Evolutionary conservation across 345 rosid species (phyloP).

Genomic region (Erodium maritimum): DNA sequence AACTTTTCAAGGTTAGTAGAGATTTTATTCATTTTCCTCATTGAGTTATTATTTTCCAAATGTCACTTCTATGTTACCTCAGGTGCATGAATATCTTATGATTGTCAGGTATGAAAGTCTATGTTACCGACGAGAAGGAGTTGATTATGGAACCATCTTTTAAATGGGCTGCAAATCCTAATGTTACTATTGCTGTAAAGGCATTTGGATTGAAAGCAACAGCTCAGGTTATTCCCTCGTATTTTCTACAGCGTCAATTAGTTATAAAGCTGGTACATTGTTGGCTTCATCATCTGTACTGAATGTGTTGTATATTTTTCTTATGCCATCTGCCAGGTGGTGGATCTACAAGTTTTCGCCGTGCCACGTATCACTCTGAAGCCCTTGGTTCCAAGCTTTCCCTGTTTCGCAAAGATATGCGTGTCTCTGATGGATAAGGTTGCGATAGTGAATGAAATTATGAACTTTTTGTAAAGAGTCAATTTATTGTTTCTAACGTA

Average conservation of each 20-base stretch:
- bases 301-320: not conserved
- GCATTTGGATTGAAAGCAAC: constrained; percentile 93
- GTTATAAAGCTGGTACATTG: not conserved
- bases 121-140: constrained; percentile 90
- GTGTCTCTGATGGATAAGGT: constrained; percentile 98
- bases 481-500: no score
- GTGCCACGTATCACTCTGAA: constrained; percentile 84
- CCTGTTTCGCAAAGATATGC: constrained; percentile 77
- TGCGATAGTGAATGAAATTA: constrained; percentile 7
- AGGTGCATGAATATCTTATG: constrained; percentile 3
- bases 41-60: not conserved
- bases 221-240: constrained; percentile 48
- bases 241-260: not conserved
- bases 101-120: constrained; percentile 82
- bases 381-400: constrained; percentile 90
- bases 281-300: not conserved
- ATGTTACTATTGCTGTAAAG: constrained; percentile 58
- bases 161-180: constrained; percentile 95
- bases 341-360: constrained; percentile 90
- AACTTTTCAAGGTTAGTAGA: constrained; percentile 60
- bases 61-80: no score
- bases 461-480: not conserved
- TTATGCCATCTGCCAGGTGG: constrained; percentile 33
- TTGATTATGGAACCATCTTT: constrained; percentile 83
- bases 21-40: not conserved